phyloP scores from a whole-genome alignment of 768 basidiomycete species.

The Chalciporus chontae region DNA sequence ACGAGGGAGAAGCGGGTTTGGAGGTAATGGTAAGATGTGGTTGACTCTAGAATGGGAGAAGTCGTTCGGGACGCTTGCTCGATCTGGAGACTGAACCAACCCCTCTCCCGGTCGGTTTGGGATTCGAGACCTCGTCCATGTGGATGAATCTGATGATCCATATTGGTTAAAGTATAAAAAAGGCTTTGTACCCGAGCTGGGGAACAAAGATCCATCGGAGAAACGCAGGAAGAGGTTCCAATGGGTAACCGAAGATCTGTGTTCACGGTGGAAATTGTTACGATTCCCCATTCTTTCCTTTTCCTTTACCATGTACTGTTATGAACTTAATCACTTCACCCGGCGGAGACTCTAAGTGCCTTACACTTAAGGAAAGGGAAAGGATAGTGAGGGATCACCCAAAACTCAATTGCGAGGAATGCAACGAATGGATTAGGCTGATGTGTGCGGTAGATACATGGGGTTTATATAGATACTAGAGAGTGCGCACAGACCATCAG shows the following conservation, averaged over 20 bases:
- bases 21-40: slow-evolving; percentile 3
- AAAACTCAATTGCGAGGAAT: too few species aligned
- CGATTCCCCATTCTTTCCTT: too few species aligned
- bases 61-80: not conserved
- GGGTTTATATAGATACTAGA: too few species aligned
- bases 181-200: slow-evolving; percentile 14
- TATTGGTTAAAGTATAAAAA: not conserved
- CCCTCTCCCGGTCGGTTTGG: slow-evolving; percentile 10
- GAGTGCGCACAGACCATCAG: too few species aligned
- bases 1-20: not conserved
- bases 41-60: slow-evolving; percentile 17
- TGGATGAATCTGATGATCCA: not conserved
- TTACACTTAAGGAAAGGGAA: too few species aligned
- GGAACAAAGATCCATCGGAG: slow-evolving; percentile 21
- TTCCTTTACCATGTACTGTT: too few species aligned
- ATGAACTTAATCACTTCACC: too few species aligned
- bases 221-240: slow-evolving; percentile 7
- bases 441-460: too few species aligned
- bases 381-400: too few species aligned
- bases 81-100: slow-evolving; percentile 3
- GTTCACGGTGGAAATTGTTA: slow-evolving; percentile 13
- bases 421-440: too few species aligned
- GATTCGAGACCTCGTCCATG: not conserved
- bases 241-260: slow-evolving; percentile 16
- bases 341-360: too few species aligned